phyloP scores from a whole-genome alignment of 768 basidiomycete genomes.

The Russula griseocarnosa region DNA sequence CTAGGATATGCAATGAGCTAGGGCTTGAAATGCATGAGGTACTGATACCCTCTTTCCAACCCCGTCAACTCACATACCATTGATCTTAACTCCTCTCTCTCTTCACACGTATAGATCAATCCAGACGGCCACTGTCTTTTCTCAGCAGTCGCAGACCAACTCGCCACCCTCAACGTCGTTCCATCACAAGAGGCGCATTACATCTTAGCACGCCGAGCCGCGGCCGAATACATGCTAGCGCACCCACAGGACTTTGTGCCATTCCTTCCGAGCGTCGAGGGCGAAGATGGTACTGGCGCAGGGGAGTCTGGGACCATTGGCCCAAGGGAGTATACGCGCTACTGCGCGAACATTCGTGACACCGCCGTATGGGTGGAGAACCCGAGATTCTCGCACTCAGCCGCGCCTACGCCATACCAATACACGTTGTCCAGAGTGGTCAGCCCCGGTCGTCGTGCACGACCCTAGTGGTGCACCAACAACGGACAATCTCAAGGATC shows the following conservation, averaged over 20 bases:
- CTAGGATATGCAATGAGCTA: constrained; percentile 59
- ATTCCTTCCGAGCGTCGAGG: constrained; percentile 73
- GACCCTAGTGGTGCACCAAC: constrained; percentile 46
- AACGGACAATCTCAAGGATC: constrained; percentile 36
- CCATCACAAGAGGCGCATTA: constrained; percentile 58
- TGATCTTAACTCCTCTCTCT: not conserved
- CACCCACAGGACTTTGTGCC: constrained; percentile 91
- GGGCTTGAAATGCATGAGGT: constrained; percentile 66
- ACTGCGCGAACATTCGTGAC: constrained; percentile 73
- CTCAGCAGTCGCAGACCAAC: constrained; percentile 90
- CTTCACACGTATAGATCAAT: constrained; percentile 55
- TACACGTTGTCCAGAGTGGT: constrained; percentile 86
- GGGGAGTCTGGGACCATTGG: constrained; percentile 70
- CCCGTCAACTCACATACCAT: not conserved
- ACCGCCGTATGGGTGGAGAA: constrained; percentile 95
- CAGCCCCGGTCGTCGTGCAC: constrained; percentile 83
- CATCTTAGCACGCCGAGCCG: constrained; percentile 55
- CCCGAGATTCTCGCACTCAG: constrained; percentile 92
- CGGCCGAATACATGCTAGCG: constrained; percentile 73
- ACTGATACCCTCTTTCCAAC: constrained; percentile 21
- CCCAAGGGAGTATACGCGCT: constrained; percentile 56
- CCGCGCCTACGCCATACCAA: constrained; percentile 73
- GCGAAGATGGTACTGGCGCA: constrained; percentile 65
- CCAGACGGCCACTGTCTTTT: constrained; percentile 97
- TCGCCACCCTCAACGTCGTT: constrained; percentile 65